Percentiles rank a stretch among this genome's conserved stretches.
These are phyloP conservation scores for Candida schatavii DNA, from an alignment of 805 yeast species.

Conservation along the genomic window DNA sequence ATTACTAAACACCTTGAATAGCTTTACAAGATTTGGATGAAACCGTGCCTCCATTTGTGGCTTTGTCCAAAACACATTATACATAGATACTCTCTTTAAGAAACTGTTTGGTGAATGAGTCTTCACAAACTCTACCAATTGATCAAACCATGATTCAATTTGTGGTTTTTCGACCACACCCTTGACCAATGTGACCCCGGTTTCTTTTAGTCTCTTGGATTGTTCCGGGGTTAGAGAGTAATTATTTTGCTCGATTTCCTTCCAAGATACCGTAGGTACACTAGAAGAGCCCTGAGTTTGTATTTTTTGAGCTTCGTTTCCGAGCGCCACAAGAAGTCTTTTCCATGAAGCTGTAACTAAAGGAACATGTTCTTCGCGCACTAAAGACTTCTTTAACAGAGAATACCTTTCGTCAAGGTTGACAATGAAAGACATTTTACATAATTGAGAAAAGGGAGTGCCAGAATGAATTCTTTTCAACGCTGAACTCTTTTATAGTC, in stretches of 20 bases:
- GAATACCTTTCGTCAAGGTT: constrained; percentile 8
- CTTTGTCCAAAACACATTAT: constrained; percentile 37
- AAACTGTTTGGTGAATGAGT: constrained; percentile 27
- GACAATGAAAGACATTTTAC: no score
- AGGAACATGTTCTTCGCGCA: constrained; percentile 22
- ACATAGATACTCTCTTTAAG: constrained; percentile 20
- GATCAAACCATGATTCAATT: constrained; percentile 19
- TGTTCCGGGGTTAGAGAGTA: constrained; percentile 9
- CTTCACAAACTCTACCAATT: constrained; percentile 20
- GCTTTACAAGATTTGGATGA: constrained; percentile 29
- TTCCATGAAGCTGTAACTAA: constrained; percentile 27
- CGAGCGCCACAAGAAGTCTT: constrained; percentile 21
- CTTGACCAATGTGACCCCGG: constrained; percentile 29
- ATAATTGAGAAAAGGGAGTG: no score
- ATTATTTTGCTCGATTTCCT: constrained; percentile 7
- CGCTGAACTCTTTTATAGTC: no score
- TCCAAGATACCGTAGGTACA: constrained; percentile 14
- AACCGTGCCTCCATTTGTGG: constrained; percentile 38
- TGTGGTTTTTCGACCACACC: constrained; percentile 24
- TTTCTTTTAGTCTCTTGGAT: constrained; percentile 7
- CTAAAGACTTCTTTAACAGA: constrained; percentile 15
- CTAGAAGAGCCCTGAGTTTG: constrained; percentile 16
- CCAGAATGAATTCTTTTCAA: no score
- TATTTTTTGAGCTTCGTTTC: constrained; percentile 17
- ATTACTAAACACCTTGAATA: constrained; percentile 22